phyloP scores from a whole-genome alignment of 2,329 filamentous ascomycete genomes.

The Aspergillus pseudoterreus region DNA sequence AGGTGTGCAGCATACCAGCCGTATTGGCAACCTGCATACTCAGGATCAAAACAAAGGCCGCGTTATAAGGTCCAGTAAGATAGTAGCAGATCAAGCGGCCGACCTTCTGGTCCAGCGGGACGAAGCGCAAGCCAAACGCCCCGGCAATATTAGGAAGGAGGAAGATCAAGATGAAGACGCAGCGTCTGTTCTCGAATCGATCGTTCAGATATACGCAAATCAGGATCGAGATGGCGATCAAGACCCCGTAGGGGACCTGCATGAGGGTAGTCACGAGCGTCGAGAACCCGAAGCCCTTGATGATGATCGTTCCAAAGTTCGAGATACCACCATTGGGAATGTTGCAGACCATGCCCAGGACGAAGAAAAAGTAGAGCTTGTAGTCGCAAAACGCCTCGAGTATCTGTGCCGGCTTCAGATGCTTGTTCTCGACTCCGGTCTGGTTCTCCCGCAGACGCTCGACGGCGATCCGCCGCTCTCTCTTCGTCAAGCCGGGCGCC shows the following conservation, averaged over 20 bases:
- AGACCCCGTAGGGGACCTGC: constrained; percentile 48
- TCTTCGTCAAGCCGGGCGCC: constrained; percentile 48
- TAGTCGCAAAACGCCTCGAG: constrained; percentile 55
- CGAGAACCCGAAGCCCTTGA: constrained; percentile 55
- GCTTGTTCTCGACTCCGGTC: constrained; percentile 57
- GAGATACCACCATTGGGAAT: constrained; percentile 55
- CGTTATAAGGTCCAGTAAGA: constrained; percentile 53
- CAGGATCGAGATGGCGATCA: constrained; percentile 51
- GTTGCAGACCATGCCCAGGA: constrained; percentile 50
- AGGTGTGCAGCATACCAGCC: constrained; percentile 29
- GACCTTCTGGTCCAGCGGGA: constrained; percentile 48
- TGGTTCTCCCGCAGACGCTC: constrained; percentile 55
- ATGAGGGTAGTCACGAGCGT: constrained; percentile 53
- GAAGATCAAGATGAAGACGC: constrained; percentile 53
- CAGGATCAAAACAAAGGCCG: constrained; percentile 50
- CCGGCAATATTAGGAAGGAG: constrained; percentile 59
- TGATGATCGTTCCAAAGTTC: constrained; percentile 59
- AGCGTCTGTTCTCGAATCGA: constrained; percentile 46
- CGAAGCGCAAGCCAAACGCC: constrained; percentile 55
- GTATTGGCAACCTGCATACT: constrained; percentile 46
- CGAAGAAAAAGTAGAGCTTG: constrained; percentile 58
- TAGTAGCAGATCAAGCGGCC: constrained; percentile 59
- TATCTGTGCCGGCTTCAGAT: constrained; percentile 54
- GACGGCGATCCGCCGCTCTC: constrained; percentile 54
- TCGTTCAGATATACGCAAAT: constrained; percentile 48